phyloP scores from a whole-genome alignment of 208 protist species.

The Wallacemonas sp. region DNA sequence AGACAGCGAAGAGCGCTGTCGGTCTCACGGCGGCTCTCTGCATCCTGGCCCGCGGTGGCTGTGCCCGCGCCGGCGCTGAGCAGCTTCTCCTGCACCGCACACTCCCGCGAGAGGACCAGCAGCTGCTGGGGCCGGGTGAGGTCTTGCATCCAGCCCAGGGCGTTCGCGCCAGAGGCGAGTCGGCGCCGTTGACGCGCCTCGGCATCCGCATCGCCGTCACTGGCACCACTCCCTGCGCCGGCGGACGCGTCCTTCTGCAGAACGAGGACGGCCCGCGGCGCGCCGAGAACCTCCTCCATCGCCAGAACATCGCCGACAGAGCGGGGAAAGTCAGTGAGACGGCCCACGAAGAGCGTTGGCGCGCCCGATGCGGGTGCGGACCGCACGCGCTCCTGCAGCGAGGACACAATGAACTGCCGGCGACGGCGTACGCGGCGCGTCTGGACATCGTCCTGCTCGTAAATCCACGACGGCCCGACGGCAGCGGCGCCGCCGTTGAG shows the following conservation, averaged over 20 bases:
- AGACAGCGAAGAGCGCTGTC: background rate
- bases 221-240: background rate
- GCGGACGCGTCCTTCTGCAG: background rate
- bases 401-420: background rate
- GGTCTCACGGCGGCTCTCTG: background rate
- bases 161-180: background rate
- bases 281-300: slow-evolving; percentile 21
- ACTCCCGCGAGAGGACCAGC: background rate
- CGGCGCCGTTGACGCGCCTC: background rate
- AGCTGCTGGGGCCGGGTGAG: background rate
- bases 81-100: background rate
- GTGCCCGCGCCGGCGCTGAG: background rate
- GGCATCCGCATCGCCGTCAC: background rate
- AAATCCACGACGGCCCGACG: background rate
- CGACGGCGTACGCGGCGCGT: background rate
- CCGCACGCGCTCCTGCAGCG: background rate
- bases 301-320: slow-evolving; percentile 20
- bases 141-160: slow-evolving; percentile 12
- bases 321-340: slow-evolving; percentile 8
- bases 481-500: background rate
- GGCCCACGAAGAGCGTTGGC: background rate
- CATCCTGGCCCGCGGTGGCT: slow-evolving; percentile 1
- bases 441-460: slow-evolving; percentile 13
- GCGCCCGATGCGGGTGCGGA: background rate
- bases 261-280: slow-evolving; percentile 19